A percentile compares a stretch with the other conserved stretches of the same genome.
Evolutionary conservation across 2,329 filamentous ascomycete species (phyloP).

Genomic region (Hypoxylon sp.): DNA sequence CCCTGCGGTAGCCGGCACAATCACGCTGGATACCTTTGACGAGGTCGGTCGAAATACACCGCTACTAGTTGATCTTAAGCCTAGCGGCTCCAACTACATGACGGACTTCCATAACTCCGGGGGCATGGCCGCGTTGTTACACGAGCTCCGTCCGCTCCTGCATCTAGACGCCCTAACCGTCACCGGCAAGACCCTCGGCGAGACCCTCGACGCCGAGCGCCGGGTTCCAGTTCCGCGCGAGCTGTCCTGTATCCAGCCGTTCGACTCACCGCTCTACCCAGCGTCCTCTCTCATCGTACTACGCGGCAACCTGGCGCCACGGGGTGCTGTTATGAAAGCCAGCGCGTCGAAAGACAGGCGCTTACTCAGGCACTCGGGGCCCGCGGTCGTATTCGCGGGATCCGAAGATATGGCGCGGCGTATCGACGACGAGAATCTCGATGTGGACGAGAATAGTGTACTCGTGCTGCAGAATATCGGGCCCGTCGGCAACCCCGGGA

Average conservation of each 20-base stretch:
- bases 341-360: constrained; percentile 83
- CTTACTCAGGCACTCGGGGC: constrained; percentile 60
- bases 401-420: constrained; percentile 80
- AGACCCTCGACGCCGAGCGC: constrained; percentile 79
- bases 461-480: constrained; percentile 90
- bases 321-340: constrained; percentile 89
- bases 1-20: constrained; percentile 69
- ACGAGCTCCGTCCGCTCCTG: constrained; percentile 79
- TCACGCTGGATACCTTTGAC: constrained; percentile 84
- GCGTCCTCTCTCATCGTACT: constrained; percentile 86
- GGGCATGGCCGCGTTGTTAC: constrained; percentile 84
- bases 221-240: constrained; percentile 61
- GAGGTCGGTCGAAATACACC: constrained; percentile 81
- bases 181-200: constrained; percentile 84
- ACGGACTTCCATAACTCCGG: constrained; percentile 91
- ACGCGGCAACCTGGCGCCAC: constrained; percentile 83
- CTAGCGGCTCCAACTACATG: constrained; percentile 88
- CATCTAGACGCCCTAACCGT: constrained; percentile 82
- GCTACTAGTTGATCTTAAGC: constrained; percentile 86
- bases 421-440: constrained; percentile 67
- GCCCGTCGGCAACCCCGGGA: constrained; percentile 88
- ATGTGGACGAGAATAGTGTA: constrained; percentile 70
- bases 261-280: constrained; percentile 74
- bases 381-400: constrained; percentile 74
- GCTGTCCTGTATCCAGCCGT: constrained; percentile 69